Base-by-base conservation (phyloP, 2,329 filamentous ascomycete genomes). In the Botrytis squamosa region DNA sequence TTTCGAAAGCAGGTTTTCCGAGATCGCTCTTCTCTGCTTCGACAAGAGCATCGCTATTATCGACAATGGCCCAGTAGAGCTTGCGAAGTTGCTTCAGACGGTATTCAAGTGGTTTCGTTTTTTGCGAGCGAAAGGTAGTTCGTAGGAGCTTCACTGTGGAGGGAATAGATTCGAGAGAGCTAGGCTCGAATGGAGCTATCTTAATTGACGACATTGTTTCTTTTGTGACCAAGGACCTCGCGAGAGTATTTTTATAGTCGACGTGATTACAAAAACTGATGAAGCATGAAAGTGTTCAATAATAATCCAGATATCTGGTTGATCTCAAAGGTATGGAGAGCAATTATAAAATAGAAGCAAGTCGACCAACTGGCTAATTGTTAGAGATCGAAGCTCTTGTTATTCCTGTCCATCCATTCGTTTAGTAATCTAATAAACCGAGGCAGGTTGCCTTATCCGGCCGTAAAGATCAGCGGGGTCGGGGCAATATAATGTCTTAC, bases 41-140 rank as follows among this genome's bases (percentile, higher is more conserved):
- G 77, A 89, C 81, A 75, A 98, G 87, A 78, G 91, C 88, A 64
- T 89, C 85, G 73, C 90, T 87, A 81, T 93, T 91, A 85, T 98
- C 95, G 77, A 90, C 90, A 77, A 98, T 83, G 12, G 89, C 94
- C 96, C 96, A 98, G 86, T 97, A 98, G 73, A 98, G 90, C 87
- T 94, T 95, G 79, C 95, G 92, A 75, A 99, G 89, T 86, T 98
- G 96, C 72, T 89, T 87, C 76, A 95, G 86, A 76, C 96, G 91
- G 85, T 92, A 98, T 80, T 93, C 88, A 75, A 98, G 81, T 72
- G 93, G 88, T 81, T 94, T 94, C 62, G 95, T 98, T 84, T 91
- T 92, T 82, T 94, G 91, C 29, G 92, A 88, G 78, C 88, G 87
- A 84, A 93, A 98, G n/a, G 91, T 90, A 70, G 86, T 84, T 80